Evolutionary conservation across 192 early-diverging fungal species (phyloP).

Genomic region (Backusella tuberculispora): DNA sequence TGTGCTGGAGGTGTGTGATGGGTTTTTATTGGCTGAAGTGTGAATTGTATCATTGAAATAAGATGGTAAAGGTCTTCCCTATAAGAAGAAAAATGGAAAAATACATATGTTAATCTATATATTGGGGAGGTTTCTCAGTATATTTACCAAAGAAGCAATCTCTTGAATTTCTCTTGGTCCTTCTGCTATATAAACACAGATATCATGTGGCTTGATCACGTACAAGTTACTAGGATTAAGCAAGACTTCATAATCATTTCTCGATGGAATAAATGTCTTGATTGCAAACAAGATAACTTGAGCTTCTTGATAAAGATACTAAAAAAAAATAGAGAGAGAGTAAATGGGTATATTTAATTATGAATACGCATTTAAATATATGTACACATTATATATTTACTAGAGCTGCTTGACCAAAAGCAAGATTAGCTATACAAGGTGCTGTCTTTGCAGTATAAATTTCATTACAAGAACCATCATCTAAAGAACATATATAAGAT

Average conservation of each 20-base stretch:
- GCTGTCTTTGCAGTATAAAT: conserved; percentile 53
- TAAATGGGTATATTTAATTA: not conserved
- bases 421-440: conserved; percentile 53
- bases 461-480: conserved; percentile 67
- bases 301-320: conserved; percentile 46
- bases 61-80: not conserved
- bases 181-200: conserved; percentile 58
- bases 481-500: not conserved
- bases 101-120: no score
- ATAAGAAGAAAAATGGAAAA: not conserved
- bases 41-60: not conserved
- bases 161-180: conserved; percentile 45
- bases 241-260: conserved; percentile 43
- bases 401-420: conserved; percentile 59
- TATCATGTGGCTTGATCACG: conserved; percentile 44
- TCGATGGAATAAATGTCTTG: conserved; percentile 27
- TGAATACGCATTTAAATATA: not conserved
- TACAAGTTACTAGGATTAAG: conserved; percentile 60
- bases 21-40: not conserved
- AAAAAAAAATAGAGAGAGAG: not conserved
- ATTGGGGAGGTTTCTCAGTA: no score
- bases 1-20: not conserved
- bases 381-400: not conserved
- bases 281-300: conserved; percentile 53
- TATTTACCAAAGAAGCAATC: conserved; percentile 37